Base-by-base conservation (phyloP, 2,329 filamentous ascomycete species). In the Aspergillus ochraceoroseus region DNA sequence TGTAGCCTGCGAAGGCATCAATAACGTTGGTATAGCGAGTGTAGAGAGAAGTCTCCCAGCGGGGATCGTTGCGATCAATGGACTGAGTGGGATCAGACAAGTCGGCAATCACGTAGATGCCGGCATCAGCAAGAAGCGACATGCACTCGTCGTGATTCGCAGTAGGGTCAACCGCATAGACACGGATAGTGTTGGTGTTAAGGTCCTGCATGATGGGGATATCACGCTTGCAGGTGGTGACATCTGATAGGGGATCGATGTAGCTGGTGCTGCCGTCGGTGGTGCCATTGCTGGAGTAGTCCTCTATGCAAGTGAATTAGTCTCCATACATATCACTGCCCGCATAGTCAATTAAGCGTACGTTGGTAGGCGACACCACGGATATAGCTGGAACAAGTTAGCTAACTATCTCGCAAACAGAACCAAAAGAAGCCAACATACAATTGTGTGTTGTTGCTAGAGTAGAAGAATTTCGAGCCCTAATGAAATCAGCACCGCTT, bases 61-160 rank as follows among this genome's bases (percentile, higher is more conserved):
- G 61, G 11, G 90, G 83, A 49, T 74, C 68, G 61, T 87, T 76
- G 54, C 88, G 86, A 72, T 88, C 83, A 75, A 96, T 94, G 30
- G 90, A 95, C 36, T 76, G 63, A 39, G 70, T 71, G 12, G 92
- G 90, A 63, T 92, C 82, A 15, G 83, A 83, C 51, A 96, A 73
- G 72, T 96, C 90, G 51, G 88, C 84, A 54, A 96, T 77, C 58
- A 96, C 82, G 66, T 96, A 96, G 72, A 96, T 96, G 58, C 87
- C 89, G 41, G 83, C 84, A 41, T 83, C 78, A 38, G 83, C 75
- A 30, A 96, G 77, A 52, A 87, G 64, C 54, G 76, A 70, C 88
- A 96, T 95, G 73, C 90, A 96, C 25, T 71, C 74, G 34, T 74
- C 71, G 71, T 96, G 90, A 69, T 94, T 74, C 51, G 74, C 66